These are phyloP conservation scores for Cryphonectria radicalis DNA, from an alignment of 2,329 filamentous ascomycete genomes.

Conservation along the genomic window DNA sequence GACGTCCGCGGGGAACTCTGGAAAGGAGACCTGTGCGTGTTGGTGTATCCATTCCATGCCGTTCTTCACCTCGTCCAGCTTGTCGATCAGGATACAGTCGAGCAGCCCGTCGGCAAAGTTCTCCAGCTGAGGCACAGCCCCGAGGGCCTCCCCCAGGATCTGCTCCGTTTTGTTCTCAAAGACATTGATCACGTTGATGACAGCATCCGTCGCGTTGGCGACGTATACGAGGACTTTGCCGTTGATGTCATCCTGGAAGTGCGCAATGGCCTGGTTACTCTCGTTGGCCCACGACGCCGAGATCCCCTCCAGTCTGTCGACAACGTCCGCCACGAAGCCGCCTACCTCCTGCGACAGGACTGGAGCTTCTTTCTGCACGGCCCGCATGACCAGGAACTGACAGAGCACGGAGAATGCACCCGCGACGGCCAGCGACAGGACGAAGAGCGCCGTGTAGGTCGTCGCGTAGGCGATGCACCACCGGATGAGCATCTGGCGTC, in stretches of 20 bases:
- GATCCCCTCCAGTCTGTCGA: slow-evolving; percentile 71
- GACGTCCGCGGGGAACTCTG: slow-evolving; percentile 75
- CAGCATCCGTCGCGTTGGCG: slow-evolving; percentile 76
- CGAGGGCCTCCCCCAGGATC: slow-evolving; percentile 77
- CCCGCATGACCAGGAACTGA: slow-evolving; percentile 76
- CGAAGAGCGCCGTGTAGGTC: slow-evolving; percentile 80
- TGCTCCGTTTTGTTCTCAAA: slow-evolving; percentile 80
- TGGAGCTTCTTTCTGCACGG: slow-evolving; percentile 76
- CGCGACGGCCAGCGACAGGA: slow-evolving; percentile 80
- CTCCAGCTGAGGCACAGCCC: slow-evolving; percentile 50
- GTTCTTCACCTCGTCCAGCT: slow-evolving; percentile 81
- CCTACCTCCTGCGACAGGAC: slow-evolving; percentile 75
- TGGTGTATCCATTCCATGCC: slow-evolving; percentile 94
- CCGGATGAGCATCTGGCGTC: slow-evolving; percentile 73
- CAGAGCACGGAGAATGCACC: slow-evolving; percentile 83
- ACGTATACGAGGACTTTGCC: slow-evolving; percentile 86
- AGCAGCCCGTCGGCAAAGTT: slow-evolving; percentile 79
- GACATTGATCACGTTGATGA: slow-evolving; percentile 83
- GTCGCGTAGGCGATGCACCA: slow-evolving; percentile 91
- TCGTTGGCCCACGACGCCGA: slow-evolving; percentile 77
- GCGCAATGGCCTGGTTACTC: slow-evolving; percentile 71
- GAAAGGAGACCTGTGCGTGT: slow-evolving; percentile 81
- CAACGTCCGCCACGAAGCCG: slow-evolving; percentile 78
- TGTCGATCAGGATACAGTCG: slow-evolving; percentile 85
- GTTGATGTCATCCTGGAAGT: slow-evolving; percentile 70